phyloP scores from a whole-genome alignment of 2,329 filamentous ascomycete species.

The Diaporthe sp. region DNA sequence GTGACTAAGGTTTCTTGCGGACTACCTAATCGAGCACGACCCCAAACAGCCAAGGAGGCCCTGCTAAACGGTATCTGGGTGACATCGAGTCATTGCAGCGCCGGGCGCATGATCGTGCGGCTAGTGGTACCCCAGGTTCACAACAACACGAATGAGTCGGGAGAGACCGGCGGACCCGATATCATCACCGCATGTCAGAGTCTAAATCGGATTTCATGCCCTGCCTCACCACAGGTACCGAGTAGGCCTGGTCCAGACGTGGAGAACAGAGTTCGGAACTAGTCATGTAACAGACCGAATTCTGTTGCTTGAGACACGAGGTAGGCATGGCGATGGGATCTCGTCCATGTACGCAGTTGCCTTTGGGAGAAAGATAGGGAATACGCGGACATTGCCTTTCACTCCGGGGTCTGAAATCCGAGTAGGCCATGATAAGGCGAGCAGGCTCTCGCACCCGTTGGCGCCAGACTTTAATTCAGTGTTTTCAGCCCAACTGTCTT shows the following conservation, averaged over 20 bases:
- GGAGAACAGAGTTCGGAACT: constrained; percentile 3
- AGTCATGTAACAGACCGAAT: constrained; percentile 8
- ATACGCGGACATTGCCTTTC: background rate
- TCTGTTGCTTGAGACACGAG: background rate
- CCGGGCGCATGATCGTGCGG: background rate
- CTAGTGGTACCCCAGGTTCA: background rate
- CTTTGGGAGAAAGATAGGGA: background rate
- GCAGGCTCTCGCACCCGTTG: background rate
- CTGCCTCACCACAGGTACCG: background rate
- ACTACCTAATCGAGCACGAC: constrained; percentile 12
- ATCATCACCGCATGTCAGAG: constrained; percentile 24
- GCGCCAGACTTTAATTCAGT: background rate
- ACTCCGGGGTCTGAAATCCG: too few species aligned
- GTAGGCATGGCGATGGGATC: background rate
- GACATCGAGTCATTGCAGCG: constrained; percentile 7
- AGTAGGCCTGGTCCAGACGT: background rate
- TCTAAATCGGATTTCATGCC: constrained; percentile 27
- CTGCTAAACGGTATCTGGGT: background rate
- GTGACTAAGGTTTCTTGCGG: background rate
- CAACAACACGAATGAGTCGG: constrained; percentile 7
- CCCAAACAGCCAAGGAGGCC: constrained; percentile 28
- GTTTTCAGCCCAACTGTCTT: background rate
- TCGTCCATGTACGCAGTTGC: background rate
- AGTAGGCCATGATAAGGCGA: too few species aligned
- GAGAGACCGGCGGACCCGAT: background rate